Evolutionary conservation across 176 grass and related monocot species (phyloP), one percentile per base, ranked within the genome.

Genomic region (Cenchrus americanus): DNA sequence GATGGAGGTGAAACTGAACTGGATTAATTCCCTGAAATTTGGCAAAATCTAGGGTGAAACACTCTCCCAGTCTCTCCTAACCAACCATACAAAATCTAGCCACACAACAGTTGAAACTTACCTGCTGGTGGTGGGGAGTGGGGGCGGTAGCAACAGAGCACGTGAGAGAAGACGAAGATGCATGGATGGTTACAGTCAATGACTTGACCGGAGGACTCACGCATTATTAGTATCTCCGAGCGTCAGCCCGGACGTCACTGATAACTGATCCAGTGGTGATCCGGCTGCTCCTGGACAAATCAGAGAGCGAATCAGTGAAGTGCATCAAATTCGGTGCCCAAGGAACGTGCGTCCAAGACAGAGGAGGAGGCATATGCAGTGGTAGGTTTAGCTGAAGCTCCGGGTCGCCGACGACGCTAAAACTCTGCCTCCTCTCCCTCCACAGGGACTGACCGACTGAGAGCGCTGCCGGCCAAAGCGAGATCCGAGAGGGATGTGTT

Each of bases 191-290:
- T 41, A 30, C 77, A 63, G 81, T 79, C 41, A 80, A 66, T 18
- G 24, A 24, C 75, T 58, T 72, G 73, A 55, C 37, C 43, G 26
- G 26, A 24, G 17, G 78, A 67, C 62, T 5, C 43, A 49, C 52
- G 11, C 81, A 2, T 14, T 34, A 10, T 14, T 34, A 10, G 0
- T 60, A 67, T 8, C 44, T 71, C 13, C n/a, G 2, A 59, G 50
- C 81, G 81, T 88, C 75, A 88, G 17, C 81, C 22, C 68, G 14
- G 21, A 51, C 75, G 61, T 88, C 81, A 88, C 48, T 2, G 73
- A 5, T 0, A 8, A 42, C 66, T 19, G 17, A 69, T 13, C 14
- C 2, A 30, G 27, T 30, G 27, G 27, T 30, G 41, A 2, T 37
- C 4, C 14, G 17, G 30, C 74, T 58, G 19, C 41, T 84, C 80